phyloP scores from a whole-genome alignment of 805 yeast genomes.

The Debaryomyces prosopidis region DNA sequence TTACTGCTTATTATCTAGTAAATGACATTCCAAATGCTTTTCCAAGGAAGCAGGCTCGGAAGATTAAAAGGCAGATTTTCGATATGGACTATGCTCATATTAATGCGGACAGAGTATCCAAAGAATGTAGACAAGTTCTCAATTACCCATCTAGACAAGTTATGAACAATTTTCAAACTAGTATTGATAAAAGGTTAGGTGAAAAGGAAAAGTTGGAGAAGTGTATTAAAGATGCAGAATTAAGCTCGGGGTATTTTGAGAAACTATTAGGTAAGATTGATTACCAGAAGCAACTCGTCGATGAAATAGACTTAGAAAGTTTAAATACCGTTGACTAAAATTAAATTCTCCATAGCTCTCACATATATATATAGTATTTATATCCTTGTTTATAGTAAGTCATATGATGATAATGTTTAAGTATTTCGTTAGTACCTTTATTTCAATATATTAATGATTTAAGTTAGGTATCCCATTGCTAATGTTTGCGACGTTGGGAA shows the following conservation, averaged over 20 bases:
- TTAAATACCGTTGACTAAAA: constrained; percentile 40
- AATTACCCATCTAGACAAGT: constrained; percentile 83
- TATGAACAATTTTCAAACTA: constrained; percentile 62
- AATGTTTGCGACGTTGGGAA: constrained; percentile 18
- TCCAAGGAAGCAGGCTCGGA: constrained; percentile 77
- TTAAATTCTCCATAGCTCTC: background rate
- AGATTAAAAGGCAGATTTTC: constrained; percentile 61
- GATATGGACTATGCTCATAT: constrained; percentile 74
- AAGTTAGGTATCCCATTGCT: too few species aligned
- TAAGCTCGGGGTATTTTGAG: constrained; percentile 56
- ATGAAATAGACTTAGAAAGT: constrained; percentile 45
- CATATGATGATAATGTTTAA: background rate
- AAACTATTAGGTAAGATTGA: constrained; percentile 46
- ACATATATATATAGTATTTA: background rate
- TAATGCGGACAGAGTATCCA: constrained; percentile 76
- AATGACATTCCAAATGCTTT: constrained; percentile 87
- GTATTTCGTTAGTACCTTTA: background rate
- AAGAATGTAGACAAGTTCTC: constrained; percentile 80
- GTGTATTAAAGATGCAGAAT: constrained; percentile 55
- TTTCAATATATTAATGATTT: too few species aligned
- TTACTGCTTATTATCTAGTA: constrained; percentile 62
- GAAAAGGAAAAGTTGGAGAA: constrained; percentile 57
- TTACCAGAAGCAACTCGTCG: constrained; percentile 43
- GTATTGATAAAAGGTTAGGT: constrained; percentile 59
- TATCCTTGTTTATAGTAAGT: background rate